Evolutionary conservation across 1,284 basidiomycete species (phyloP), one percentile per base, ranked within the genome.

Genomic region (Ustilago sp.): DNA sequence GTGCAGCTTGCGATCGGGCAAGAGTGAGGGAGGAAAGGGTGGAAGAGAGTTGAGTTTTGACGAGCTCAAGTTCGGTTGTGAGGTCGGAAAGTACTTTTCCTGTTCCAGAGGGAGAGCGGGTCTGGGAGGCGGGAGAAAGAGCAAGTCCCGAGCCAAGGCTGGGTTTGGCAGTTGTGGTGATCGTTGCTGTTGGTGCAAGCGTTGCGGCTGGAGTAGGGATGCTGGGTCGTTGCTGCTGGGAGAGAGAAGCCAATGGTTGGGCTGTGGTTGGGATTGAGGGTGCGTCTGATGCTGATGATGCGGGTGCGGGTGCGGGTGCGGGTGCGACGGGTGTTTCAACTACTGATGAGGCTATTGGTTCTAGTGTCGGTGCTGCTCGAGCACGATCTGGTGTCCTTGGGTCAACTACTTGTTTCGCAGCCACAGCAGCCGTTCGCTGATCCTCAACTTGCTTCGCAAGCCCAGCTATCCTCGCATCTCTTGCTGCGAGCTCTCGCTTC

Each of bases 21-120:
- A 92, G 84, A 63, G 92, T 87, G 47, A 94, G 88, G 81, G 93
- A 93, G 17, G 90, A 87, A 82, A 92, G 93, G 6, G 93, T 93
- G 81, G 93, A 93, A 83, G 94, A 93, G 69, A 94, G 88, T 43
- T 92, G 32, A 0, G 52, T 2, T 1, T 64, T 39, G 1, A 68
- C 60, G 28, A 65, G 54, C 28, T 61, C 23, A 2, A 83, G 68
- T 41, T 83, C 78, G 13, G 66, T 39, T 8, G 80, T 83, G 34
- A 83, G 74, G 7, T 59, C 7, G 5, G 71, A 43, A 45, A 83
- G 78, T 19, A 83, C 79, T 58, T 77, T 79, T 58, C 63, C 57
- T 32, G 48, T 31, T 8, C 48, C 48, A 12, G 48, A 50, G 28
- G 48, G 48, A 0, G 55, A 52, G 31, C 59, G 55, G 0, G 48